Conservation (phyloP, 257 asterid genomes). For the Solanum raphanifolium region DNA sequence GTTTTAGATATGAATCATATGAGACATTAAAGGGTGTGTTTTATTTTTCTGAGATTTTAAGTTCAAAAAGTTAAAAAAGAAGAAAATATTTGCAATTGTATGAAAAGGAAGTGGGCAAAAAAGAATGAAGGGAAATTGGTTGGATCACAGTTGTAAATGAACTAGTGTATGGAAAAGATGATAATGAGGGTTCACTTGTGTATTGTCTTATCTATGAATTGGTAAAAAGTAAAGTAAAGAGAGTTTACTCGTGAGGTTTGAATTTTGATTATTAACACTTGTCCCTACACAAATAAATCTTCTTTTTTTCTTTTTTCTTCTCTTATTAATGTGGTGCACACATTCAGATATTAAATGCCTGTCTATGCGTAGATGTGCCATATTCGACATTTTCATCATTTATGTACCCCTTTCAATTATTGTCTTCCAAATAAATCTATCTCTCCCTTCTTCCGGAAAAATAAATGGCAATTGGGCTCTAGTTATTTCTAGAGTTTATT, state of each 20-base stretch:
- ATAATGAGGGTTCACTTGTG: neutral
- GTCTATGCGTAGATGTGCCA: neutral
- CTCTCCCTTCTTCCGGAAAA: neutral
- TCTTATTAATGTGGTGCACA: neutral
- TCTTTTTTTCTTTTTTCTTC: neutral
- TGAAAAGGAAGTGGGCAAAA: neutral
- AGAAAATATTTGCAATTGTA: neutral
- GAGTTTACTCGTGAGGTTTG: neutral
- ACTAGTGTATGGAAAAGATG: neutral
- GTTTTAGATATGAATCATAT: neutral
- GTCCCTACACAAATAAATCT: neutral
- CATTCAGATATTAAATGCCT: neutral
- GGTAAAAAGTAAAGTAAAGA: neutral
- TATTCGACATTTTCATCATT: neutral
- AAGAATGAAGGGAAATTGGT: neutral
- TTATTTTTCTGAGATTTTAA: neutral
- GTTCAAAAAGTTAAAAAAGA: neutral
- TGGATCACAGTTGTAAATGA: neutral
- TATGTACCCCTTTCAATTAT: neutral
- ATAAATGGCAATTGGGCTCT: neutral
- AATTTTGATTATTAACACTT: neutral
- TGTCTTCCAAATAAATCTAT: neutral
- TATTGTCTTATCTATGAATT: neutral
- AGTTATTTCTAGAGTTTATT: neutral
- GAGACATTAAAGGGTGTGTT: neutral